phyloP scores from a whole-genome alignment of 768 basidiomycete species.

The Kwoniella bestiolae region DNA sequence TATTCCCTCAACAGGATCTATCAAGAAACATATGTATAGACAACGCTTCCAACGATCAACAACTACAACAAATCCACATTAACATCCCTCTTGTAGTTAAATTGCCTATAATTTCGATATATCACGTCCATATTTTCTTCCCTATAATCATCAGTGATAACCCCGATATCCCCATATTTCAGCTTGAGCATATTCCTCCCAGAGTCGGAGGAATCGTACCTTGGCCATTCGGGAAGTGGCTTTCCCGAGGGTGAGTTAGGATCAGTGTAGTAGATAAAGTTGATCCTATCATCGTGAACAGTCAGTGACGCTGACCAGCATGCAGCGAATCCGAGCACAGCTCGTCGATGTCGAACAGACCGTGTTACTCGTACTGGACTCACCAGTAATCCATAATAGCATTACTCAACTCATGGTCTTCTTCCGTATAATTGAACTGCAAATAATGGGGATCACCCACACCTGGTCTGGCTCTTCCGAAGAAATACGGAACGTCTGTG shows the following conservation, averaged over 20 bases:
- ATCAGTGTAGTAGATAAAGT: constrained; percentile 47
- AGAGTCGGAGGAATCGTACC: constrained; percentile 14
- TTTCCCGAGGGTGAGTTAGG: constrained; percentile 21
- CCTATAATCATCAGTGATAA: constrained; percentile 46
- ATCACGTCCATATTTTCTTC: constrained; percentile 43
- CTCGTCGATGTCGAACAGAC: background rate
- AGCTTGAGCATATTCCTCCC: constrained; percentile 36
- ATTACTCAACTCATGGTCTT: constrained; percentile 29
- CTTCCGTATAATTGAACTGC: constrained; percentile 32
- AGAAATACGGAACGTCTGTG: constrained; percentile 15
- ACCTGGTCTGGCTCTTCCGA: constrained; percentile 12
- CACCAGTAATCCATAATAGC: constrained; percentile 49
- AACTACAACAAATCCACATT: too few species aligned
- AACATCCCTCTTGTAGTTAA: constrained; percentile 35
- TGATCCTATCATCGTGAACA: constrained; percentile 33
- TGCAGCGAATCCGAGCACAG: too few species aligned
- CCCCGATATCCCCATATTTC: constrained; percentile 28
- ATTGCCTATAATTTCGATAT: constrained; percentile 28
- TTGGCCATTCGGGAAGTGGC: constrained; percentile 35
- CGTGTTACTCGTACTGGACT: background rate
- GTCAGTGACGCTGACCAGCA: too few species aligned
- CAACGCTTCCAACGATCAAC: too few species aligned
- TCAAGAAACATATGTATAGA: too few species aligned
- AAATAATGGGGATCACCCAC: constrained; percentile 1
- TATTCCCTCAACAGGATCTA: too few species aligned